Evolutionary conservation across 768 basidiomycete genomes (phyloP).

Genomic region (Collybia mongolica): DNA sequence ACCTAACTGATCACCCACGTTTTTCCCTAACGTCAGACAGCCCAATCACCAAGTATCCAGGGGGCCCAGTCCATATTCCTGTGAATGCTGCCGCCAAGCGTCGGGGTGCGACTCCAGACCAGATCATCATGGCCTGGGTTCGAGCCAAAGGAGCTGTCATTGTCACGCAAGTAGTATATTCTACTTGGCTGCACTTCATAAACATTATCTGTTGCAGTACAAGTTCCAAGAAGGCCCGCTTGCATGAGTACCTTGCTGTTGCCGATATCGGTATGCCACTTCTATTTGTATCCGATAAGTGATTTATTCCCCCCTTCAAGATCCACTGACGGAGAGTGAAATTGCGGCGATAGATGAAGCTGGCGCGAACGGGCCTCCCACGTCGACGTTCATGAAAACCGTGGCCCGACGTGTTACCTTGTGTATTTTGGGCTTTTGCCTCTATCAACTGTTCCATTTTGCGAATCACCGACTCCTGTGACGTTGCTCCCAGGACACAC

Average conservation of each 20-base stretch:
- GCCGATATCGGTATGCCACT: constrained; percentile 45
- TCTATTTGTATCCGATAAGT: neutral
- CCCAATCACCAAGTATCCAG: constrained; percentile 57
- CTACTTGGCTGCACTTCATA: neutral
- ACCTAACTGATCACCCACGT: neutral
- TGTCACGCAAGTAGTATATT: constrained; percentile 52
- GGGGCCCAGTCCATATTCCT: constrained; percentile 63
- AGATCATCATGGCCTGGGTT: constrained; percentile 72
- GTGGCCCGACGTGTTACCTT: too few species aligned
- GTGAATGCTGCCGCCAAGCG: constrained; percentile 51
- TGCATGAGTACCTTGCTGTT: constrained; percentile 67
- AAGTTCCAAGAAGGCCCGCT: constrained; percentile 55
- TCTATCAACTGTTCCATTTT: too few species aligned
- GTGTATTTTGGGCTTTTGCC: too few species aligned
- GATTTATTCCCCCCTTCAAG: constrained; percentile 23
- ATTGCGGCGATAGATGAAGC: constrained; percentile 63
- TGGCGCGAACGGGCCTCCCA: constrained; percentile 51
- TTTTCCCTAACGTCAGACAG: constrained; percentile 16
- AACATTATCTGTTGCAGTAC: constrained; percentile 37
- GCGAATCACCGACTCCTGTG: too few species aligned
- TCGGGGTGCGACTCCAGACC: constrained; percentile 55
- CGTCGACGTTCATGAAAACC: constrained; percentile 7
- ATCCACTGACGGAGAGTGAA: constrained; percentile 53
- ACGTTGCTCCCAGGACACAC: too few species aligned
- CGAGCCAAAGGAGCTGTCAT: constrained; percentile 64